A percentile compares a stretch with the other conserved stretches of the same genome.
These are phyloP conservation scores for Sechiopsis laciniata DNA, from an alignment of 306 rosid genomes.

Conservation along the genomic window DNA sequence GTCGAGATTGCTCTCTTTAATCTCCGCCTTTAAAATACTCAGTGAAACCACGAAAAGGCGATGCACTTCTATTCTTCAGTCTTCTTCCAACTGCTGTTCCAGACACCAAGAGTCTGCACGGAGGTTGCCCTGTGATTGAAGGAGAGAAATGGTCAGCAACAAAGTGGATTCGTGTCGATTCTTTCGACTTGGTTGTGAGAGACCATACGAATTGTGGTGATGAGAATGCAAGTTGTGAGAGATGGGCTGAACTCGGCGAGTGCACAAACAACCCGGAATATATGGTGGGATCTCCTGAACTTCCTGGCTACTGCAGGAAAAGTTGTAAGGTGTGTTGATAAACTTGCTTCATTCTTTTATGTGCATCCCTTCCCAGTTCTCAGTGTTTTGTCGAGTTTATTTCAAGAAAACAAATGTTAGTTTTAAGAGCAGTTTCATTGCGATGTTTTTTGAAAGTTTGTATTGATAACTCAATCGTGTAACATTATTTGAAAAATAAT, in stretches of 20 bases:
- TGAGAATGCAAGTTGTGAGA: conserved; percentile 66
- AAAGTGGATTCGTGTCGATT: conserved; percentile 90
- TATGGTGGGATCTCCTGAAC: conserved; percentile 78
- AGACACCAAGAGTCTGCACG: conserved; percentile 82
- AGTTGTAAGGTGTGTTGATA: conserved; percentile 73
- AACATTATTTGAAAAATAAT: conserved; percentile 11
- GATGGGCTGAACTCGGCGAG: conserved; percentile 96
- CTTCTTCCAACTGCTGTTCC: conserved; percentile 70
- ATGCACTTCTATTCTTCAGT: conserved; percentile 96
- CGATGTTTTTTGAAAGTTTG: conserved; percentile 7
- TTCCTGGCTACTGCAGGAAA: conserved; percentile 84
- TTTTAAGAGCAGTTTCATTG: conserved; percentile 12
- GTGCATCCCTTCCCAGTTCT: conserved; percentile 4
- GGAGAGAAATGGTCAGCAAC: conserved; percentile 99
- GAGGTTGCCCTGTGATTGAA: conserved; percentile 90
- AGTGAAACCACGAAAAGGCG: conserved; percentile 95
- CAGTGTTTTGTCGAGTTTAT: neutral
- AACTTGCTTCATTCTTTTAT: conserved; percentile 5
- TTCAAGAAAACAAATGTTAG: neutral
- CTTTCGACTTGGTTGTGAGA: conserved; percentile 59
- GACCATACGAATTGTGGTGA: conserved; percentile 58
- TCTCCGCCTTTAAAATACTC: conserved; percentile 20
- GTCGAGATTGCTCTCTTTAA: conserved; percentile 20
- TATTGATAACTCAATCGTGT: conserved; percentile 16
- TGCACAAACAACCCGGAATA: conserved; percentile 78